Conservation (phyloP, 108 stramenopile genomes). For the Ochromonas danica region DNA sequence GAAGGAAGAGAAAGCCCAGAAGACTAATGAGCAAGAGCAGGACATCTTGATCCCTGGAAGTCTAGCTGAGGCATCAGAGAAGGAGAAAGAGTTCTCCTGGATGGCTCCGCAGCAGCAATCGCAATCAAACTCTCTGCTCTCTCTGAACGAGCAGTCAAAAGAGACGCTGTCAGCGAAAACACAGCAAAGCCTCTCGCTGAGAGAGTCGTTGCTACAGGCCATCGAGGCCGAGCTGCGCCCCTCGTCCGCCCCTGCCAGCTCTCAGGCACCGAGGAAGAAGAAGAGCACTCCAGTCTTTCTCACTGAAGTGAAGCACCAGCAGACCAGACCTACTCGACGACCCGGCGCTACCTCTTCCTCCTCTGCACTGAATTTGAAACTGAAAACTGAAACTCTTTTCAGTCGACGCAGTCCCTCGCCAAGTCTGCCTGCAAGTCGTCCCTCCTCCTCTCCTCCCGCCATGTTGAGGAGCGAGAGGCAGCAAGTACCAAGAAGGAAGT, state of each 20-base stretch:
- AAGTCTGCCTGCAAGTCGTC: conserved; percentile 13
- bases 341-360: too few species aligned
- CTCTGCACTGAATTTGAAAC: too few species aligned
- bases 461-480: conserved; percentile 13
- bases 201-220: conserved; percentile 9
- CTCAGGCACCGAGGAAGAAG: conserved; percentile 13
- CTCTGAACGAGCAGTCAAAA: conserved; percentile 10
- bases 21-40: conserved; percentile 15
- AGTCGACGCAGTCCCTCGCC: conserved; percentile 8
- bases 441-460: conserved; percentile 12
- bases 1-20: conserved; percentile 14
- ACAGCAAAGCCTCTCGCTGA: conserved; percentile 9
- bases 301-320: conserved; percentile 13
- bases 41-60: conserved; percentile 14
- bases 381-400: conserved; percentile 16
- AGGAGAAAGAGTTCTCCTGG: conserved; percentile 4
- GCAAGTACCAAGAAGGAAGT: conserved; percentile 15
- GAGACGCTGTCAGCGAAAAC: conserved; percentile 13
- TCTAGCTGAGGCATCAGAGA: conserved; percentile 14
- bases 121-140: conserved; percentile 15
- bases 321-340: conserved; percentile 13
- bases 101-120: conserved; percentile 9
- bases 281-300: conserved; percentile 15
- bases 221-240: conserved; percentile 8
- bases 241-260: conserved; percentile 8